Conservation (phyloP, 2,329 filamentous ascomycete genomes). For the Aspergillus spinulosporus region DNA sequence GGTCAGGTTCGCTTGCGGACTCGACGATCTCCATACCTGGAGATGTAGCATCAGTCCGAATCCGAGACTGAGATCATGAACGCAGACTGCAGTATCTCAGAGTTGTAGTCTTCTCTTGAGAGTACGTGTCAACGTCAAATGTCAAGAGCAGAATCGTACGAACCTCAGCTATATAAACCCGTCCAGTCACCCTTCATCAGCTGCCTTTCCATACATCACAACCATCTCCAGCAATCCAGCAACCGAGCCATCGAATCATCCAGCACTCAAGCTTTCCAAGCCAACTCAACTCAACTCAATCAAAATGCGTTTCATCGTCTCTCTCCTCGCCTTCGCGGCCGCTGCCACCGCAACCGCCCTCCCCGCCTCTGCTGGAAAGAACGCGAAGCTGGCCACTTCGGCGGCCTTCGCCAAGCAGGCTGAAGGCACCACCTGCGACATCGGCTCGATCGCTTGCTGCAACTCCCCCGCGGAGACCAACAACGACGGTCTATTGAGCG, state of each 20-base stretch:
- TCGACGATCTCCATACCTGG: too few species aligned
- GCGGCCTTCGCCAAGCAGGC: background rate
- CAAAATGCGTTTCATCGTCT: slow-evolving; percentile 8
- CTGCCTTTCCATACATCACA: background rate
- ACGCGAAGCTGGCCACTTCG: background rate
- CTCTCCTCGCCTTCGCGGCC: slow-evolving; percentile 1
- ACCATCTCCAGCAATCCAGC: background rate
- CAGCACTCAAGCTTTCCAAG: background rate
- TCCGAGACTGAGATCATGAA: too few species aligned
- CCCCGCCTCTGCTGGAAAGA: background rate
- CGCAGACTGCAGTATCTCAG: too few species aligned
- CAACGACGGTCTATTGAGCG: background rate
- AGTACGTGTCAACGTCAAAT: too few species aligned
- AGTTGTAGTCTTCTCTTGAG: too few species aligned
- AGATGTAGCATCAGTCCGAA: too few species aligned
- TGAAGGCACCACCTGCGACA: slow-evolving; percentile 1
- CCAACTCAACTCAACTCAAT: background rate
- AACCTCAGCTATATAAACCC: too few species aligned
- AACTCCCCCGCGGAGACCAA: background rate
- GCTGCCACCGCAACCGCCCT: background rate
- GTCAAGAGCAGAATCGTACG: too few species aligned
- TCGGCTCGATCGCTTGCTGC: slow-evolving; percentile 9
- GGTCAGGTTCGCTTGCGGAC: too few species aligned
- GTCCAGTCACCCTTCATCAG: too few species aligned
- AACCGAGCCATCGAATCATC: background rate